Base-by-base conservation (phyloP, 352 stramenopile species). In the Blastocystis sp. region DNA sequence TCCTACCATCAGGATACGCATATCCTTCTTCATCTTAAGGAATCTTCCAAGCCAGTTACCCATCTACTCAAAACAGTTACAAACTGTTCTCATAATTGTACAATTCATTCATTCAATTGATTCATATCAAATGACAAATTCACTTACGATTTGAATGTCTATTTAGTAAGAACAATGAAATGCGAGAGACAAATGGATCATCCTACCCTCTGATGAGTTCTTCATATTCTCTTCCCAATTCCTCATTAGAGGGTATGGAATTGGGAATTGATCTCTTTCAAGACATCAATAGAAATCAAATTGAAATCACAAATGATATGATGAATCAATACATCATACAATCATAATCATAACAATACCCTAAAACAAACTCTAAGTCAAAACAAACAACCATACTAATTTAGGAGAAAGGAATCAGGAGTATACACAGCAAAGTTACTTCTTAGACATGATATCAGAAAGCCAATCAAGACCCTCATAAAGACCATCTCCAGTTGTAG, bases 391-490 rank as follows among this genome's bases (percentile, higher is more conserved):
- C n/a, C n/a, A n/a, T n/a, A n/a, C n/a, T n/a, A n/a, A n/a, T n/a
- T n/a, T n/a, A n/a, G n/a, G n/a, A n/a, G n/a, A n/a, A n/a, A n/a
- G n/a, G n/a, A n/a, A n/a, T n/a, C n/a, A n/a, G n/a, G n/a, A n/a
- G n/a, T n/a, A n/a, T n/a, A n/a, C n/a, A n/a, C n/a, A n/a, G n/a
- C n/a, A 57, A 21, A 21, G 9, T 69, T 65, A 85, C 89, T 89
- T 93, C 89, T 94, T 94, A 9, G 90, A 89, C 66, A 96, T 89
- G 73, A 92, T 93, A 52, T 91, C 91, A 49, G 92, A 94, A 58
- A 98, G 92, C 96, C 96, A 99, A 91, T 99, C 96, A 77, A 99
- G 92, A 89, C 96, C 96, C 90, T 99, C 96, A 91, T 98, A 99
- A 77, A 99, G 90, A 88, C 96, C 96, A 89, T 98, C 95, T 65